Evolutionary conservation across 2,329 filamentous ascomycete species (phyloP).

Genomic region (Nothophoma quercina): DNA sequence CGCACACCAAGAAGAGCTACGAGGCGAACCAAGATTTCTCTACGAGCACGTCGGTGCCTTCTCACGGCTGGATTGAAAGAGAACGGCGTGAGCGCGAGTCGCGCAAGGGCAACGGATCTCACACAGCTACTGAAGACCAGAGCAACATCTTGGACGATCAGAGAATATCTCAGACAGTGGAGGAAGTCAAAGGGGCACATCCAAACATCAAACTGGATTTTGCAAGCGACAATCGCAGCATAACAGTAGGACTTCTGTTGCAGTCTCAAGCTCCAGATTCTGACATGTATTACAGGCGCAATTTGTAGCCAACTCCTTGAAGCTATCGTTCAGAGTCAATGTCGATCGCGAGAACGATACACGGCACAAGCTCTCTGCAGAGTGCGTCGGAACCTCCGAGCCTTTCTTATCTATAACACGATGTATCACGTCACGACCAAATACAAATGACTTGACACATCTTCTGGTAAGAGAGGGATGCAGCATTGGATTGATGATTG

Average conservation of each 20-base stretch:
- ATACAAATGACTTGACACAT: constrained; percentile 40
- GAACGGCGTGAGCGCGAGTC: constrained; percentile 31
- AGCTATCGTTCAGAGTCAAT: constrained; percentile 38
- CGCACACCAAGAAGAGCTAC: constrained; percentile 47
- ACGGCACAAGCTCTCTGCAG: constrained; percentile 35
- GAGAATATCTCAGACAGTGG: constrained; percentile 32
- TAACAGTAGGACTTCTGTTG: constrained; percentile 30
- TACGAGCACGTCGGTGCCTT: constrained; percentile 40
- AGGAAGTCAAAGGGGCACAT: constrained; percentile 34
- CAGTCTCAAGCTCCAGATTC: neutral
- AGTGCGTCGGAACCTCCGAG: constrained; percentile 41
- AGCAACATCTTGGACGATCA: constrained; percentile 24
- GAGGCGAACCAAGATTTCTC: constrained; percentile 48
- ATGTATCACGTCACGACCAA: constrained; percentile 44
- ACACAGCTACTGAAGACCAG: constrained; percentile 8
- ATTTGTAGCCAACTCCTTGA: constrained; percentile 35
- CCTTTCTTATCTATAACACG: constrained; percentile 41
- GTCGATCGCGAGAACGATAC: constrained; percentile 38
- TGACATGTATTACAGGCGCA: constrained; percentile 27
- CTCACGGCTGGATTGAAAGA: constrained; percentile 51
- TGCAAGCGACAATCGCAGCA: constrained; percentile 31
- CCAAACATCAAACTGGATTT: constrained; percentile 40
- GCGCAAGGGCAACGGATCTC: constrained; percentile 16
- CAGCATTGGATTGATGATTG: constrained; percentile 4
- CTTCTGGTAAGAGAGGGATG: constrained; percentile 48